Percentiles rank a stretch among this genome's conserved stretches.
These are phyloP conservation scores for Candida germanica DNA, from an alignment of 805 yeast genomes.

Conservation along the genomic window DNA sequence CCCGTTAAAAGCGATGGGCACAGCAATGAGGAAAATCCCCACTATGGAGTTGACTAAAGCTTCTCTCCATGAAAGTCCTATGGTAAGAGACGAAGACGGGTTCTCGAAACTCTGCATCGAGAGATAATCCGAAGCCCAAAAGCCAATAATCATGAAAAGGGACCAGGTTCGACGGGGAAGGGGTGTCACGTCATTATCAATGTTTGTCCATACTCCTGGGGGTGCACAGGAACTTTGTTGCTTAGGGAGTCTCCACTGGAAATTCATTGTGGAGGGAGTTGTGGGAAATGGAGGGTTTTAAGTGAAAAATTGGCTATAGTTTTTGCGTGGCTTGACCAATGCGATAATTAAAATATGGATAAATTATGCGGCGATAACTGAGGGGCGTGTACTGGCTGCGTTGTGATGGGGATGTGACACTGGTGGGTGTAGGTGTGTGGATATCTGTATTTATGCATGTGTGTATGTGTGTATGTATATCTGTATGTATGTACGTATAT, in stretches of 20 bases:
- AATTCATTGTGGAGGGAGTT: too few species aligned
- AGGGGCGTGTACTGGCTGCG: too few species aligned
- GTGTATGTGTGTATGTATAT: too few species aligned
- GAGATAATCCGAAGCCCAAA: conserved; percentile 14
- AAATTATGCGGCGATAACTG: too few species aligned
- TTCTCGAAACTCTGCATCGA: conserved; percentile 11
- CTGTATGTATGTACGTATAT: too few species aligned
- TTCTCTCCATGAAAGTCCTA: conserved; percentile 14
- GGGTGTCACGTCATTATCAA: conserved; percentile 13
- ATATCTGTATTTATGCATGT: too few species aligned
- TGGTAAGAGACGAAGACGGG: conserved; percentile 8
- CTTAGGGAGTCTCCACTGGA: conserved; percentile 7
- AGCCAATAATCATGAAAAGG: conserved; percentile 12
- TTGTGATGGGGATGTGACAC: too few species aligned
- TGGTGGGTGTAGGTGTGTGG: too few species aligned
- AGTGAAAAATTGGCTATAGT: too few species aligned
- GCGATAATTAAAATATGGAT: too few species aligned
- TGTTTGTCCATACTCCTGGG: conserved; percentile 13
- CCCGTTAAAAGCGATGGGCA: conserved; percentile 20
- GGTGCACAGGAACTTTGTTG: conserved; percentile 14
- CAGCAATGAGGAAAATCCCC: conserved; percentile 23
- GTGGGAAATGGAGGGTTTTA: too few species aligned
- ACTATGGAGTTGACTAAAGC: conserved; percentile 21
- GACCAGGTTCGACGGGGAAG: conserved; percentile 12
- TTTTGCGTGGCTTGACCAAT: too few species aligned